Percentiles rank a stretch among this genome's conserved stretches.
Conservation (phyloP, 2,329 filamentous ascomycete species). For the Sarocladium oryzae region DNA sequence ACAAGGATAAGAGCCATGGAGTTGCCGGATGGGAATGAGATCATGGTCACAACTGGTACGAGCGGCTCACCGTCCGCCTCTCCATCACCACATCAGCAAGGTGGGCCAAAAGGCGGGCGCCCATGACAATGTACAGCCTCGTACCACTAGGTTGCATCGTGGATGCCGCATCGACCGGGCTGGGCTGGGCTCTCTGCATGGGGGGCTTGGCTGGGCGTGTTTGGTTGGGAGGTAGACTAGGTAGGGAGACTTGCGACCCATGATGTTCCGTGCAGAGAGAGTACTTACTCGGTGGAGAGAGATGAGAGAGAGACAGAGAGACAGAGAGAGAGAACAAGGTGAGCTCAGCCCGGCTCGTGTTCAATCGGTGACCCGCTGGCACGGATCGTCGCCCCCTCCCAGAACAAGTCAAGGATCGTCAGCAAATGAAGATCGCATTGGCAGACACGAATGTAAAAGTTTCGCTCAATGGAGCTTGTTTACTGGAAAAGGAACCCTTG, state of each 20-base stretch:
- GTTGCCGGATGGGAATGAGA: not conserved
- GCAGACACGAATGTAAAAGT: not conserved
- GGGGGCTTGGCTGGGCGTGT: not conserved
- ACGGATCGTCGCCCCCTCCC: conserved; percentile 1
- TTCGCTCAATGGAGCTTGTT: too few species aligned
- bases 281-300: too few species aligned
- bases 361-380: not conserved
- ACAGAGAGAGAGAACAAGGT: too few species aligned
- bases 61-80: too few species aligned
- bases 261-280: not conserved
- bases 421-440: not conserved
- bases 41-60: not conserved
- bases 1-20: too few species aligned
- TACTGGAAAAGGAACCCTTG: too few species aligned
- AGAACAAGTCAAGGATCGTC: conserved; percentile 2
- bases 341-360: conserved; percentile 1
- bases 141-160: conserved; percentile 1
- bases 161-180: not conserved
- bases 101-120: too few species aligned
- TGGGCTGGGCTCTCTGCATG: too few species aligned
- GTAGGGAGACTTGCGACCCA: not conserved
- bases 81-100: too few species aligned
- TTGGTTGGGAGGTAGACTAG: not conserved
- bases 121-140: not conserved
- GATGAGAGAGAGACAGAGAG: too few species aligned